Evolutionary conservation across 2,329 filamentous ascomycete genomes (phyloP).

Genomic region (Malbranchea zuffiana): DNA sequence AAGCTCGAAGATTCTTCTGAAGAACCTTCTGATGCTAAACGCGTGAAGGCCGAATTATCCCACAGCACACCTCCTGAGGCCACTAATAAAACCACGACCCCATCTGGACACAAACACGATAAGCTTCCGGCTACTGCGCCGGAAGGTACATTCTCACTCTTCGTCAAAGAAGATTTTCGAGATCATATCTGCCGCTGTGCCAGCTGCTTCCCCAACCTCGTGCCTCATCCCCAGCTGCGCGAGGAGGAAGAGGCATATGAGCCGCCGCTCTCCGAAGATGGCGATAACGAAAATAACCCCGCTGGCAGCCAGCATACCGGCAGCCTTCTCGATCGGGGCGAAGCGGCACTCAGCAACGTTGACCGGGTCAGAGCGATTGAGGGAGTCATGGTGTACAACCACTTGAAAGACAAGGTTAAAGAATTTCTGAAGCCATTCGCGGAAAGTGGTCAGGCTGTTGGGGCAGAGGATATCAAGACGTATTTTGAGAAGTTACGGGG

Average conservation of each 20-base stretch:
- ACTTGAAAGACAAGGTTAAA: conserved; percentile 91
- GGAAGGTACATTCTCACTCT: conserved; percentile 60
- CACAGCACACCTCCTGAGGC: not conserved
- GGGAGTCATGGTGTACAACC: conserved; percentile 96
- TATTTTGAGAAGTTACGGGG: conserved; percentile 93
- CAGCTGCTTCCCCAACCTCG: conserved; percentile 64
- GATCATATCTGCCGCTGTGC: conserved; percentile 70
- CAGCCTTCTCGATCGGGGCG: conserved; percentile 79
- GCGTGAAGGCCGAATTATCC: conserved; percentile 36
- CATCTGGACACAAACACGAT: conserved; percentile 41
- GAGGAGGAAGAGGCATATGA: conserved; percentile 94
- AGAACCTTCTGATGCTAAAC: conserved; percentile 38
- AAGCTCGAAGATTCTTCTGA: conserved; percentile 44
- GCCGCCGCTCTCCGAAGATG: conserved; percentile 66
- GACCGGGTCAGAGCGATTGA: conserved; percentile 90
- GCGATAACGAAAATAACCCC: conserved; percentile 38
- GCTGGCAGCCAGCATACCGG: conserved; percentile 57
- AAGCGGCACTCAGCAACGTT: conserved; percentile 81
- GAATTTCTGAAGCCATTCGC: conserved; percentile 89
- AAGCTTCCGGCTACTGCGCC: conserved; percentile 47
- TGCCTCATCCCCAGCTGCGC: conserved; percentile 65
- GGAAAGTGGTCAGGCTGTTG: conserved; percentile 75
- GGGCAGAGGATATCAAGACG: conserved; percentile 88
- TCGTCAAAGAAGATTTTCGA: conserved; percentile 70
- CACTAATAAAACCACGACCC: conserved; percentile 14